Evolutionary conservation across 495 filamentous ascomycete species (phyloP).

Genomic region (Penicillium argentinense): DNA sequence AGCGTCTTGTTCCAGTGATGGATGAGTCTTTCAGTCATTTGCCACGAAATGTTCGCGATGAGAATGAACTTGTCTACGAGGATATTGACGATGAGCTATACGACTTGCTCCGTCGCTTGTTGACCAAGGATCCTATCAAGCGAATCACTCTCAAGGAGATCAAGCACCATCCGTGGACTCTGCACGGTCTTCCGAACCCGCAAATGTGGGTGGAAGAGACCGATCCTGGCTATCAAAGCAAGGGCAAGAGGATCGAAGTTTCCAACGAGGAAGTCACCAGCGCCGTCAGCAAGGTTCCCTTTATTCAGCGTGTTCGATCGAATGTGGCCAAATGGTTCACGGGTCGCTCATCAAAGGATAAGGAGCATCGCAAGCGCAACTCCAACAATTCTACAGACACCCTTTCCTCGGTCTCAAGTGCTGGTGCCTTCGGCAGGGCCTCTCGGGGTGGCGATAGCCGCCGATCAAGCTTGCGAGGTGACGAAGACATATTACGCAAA

Average conservation of each 20-base stretch:
- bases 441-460: conserved; percentile 52
- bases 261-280: conserved; percentile 84
- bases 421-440: conserved; percentile 32
- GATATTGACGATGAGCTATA: conserved; percentile 77
- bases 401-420: conserved; percentile 28
- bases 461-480: conserved; percentile 67
- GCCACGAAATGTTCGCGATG: conserved; percentile 48
- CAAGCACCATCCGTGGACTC: conserved; percentile 94
- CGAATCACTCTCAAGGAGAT: conserved; percentile 89
- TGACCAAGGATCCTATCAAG: conserved; percentile 85
- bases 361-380: conserved; percentile 47
- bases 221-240: conserved; percentile 76
- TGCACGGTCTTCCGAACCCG: conserved; percentile 74
- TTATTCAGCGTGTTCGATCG: conserved; percentile 68
- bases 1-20: conserved; percentile 72
- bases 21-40: conserved; percentile 51
- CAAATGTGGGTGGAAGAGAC: conserved; percentile 88
- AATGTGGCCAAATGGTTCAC: conserved; percentile 60
- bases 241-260: conserved; percentile 89
- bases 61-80: conserved; percentile 78
- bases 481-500: conserved; percentile 57
- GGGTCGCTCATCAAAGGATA: conserved; percentile 57
- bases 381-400: conserved; percentile 41
- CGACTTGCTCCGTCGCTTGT: conserved; percentile 77
- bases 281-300: conserved; percentile 84